Conservation (phyloP, 495 filamentous ascomycete species). For the Xylaria curta region DNA sequence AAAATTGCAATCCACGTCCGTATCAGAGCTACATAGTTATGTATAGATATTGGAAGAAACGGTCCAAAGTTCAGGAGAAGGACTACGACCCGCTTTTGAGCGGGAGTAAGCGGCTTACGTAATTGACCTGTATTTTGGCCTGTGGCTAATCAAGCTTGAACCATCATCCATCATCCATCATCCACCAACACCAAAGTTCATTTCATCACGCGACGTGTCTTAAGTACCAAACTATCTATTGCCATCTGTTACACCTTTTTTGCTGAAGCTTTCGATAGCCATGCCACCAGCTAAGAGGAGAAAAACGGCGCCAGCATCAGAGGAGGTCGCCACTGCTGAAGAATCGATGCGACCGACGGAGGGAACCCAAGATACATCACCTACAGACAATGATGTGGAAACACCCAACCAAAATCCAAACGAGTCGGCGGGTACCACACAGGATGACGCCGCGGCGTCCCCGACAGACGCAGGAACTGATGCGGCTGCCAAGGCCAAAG, state of each 20-base stretch:
- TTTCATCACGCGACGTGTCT: not conserved
- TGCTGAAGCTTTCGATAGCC: constrained; percentile 5
- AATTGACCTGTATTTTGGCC: too few species aligned
- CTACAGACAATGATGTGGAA: constrained; percentile 26
- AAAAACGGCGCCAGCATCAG: constrained; percentile 46
- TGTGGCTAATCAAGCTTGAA: not conserved
- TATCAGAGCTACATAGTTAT: too few species aligned
- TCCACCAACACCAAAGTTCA: not conserved
- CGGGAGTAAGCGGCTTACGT: too few species aligned
- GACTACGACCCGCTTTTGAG: too few species aligned
- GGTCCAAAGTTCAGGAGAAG: too few species aligned
- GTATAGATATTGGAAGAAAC: too few species aligned
- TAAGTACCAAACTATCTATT: not conserved
- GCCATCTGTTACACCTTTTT: not conserved
- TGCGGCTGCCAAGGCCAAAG: constrained; percentile 57
- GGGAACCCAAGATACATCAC: constrained; percentile 25
- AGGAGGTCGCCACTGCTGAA: constrained; percentile 21
- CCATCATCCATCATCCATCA: not conserved
- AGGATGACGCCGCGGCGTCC: constrained; percentile 13
- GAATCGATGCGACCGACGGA: constrained; percentile 24
- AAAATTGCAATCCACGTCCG: too few species aligned
- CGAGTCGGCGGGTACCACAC: constrained; percentile 16
- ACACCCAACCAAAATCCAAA: constrained; percentile 23
- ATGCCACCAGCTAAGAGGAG: constrained; percentile 59
- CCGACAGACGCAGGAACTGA: constrained; percentile 23